These are phyloP conservation scores for Syncephalastrum contaminatum DNA, from an alignment of 371 early-diverging fungal genomes.

Conservation along the genomic window DNA sequence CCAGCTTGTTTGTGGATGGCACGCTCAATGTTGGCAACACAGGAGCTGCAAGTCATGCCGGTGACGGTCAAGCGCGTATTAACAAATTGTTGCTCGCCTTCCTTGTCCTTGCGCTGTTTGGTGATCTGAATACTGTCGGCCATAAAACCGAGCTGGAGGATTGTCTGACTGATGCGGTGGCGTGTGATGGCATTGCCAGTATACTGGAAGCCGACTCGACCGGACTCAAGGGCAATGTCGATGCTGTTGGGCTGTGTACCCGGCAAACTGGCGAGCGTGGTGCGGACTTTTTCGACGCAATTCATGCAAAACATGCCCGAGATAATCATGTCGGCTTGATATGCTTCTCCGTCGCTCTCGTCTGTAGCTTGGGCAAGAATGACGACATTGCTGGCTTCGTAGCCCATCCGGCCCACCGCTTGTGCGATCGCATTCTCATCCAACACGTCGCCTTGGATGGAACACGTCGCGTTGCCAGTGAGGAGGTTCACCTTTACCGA, in stretches of 20 bases:
- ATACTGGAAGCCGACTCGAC: constrained; percentile 44
- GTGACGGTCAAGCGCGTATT: constrained; percentile 53
- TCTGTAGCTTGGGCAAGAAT: constrained; percentile 21
- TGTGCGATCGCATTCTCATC: constrained; percentile 35
- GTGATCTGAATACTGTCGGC: constrained; percentile 54
- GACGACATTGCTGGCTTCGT: constrained; percentile 45
- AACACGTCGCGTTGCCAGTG: constrained; percentile 45
- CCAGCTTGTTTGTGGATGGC: constrained; percentile 52
- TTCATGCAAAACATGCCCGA: constrained; percentile 72
- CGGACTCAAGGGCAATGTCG: constrained; percentile 44
- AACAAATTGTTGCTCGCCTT: constrained; percentile 14
- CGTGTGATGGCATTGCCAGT: constrained; percentile 29
- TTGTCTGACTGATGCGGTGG: constrained; percentile 36
- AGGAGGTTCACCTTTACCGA: constrained; percentile 43
- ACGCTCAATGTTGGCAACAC: constrained; percentile 73
- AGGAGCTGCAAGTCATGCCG: constrained; percentile 87
- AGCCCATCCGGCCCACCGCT: constrained; percentile 63
- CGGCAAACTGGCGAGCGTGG: constrained; percentile 31
- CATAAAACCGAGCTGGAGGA: constrained; percentile 50
- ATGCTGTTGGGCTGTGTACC: constrained; percentile 35
- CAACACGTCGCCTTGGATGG: constrained; percentile 28
- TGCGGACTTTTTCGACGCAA: constrained; percentile 61
- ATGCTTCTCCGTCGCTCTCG: background rate
- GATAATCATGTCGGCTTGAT: constrained; percentile 35
- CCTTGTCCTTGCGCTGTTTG: constrained; percentile 17